These are phyloP conservation scores for Apiotrichum domesticum DNA, from an alignment of 1,284 basidiomycete genomes.

Conservation along the genomic window DNA sequence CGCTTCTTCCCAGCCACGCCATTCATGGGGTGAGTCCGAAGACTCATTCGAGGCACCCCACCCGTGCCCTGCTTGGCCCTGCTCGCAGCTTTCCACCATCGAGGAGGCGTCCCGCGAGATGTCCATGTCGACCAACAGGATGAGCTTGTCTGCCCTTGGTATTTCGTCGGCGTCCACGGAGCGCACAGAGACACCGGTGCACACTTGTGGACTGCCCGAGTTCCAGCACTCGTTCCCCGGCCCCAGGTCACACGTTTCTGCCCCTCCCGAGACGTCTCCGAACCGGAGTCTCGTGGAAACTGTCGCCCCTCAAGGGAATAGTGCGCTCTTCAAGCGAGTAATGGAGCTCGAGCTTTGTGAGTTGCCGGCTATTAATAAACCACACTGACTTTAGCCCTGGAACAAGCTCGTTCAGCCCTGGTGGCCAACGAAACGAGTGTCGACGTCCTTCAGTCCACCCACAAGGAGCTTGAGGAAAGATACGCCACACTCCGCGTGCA, in stretches of 20 bases:
- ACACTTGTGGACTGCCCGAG: no score
- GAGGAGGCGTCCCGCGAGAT: background rate
- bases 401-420: background rate
- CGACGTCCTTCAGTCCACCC: background rate
- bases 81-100: background rate
- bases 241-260: background rate
- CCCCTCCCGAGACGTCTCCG: background rate
- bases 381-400: background rate
- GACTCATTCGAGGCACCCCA: background rate
- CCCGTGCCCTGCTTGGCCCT: background rate
- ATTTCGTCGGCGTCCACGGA: background rate
- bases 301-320: background rate
- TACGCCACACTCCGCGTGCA: background rate
- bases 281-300: background rate
- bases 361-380: background rate
- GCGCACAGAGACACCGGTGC: background rate
- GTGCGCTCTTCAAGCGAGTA: background rate
- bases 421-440: background rate
- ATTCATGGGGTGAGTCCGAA: background rate
- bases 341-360: background rate
- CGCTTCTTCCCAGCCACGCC: background rate
- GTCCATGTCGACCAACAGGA: background rate
- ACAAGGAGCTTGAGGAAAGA: background rate
- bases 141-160: background rate
- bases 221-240: background rate